Base-by-base conservation (phyloP, 2,329 filamentous ascomycete genomes). In the Aspergillus fijiensis region DNA sequence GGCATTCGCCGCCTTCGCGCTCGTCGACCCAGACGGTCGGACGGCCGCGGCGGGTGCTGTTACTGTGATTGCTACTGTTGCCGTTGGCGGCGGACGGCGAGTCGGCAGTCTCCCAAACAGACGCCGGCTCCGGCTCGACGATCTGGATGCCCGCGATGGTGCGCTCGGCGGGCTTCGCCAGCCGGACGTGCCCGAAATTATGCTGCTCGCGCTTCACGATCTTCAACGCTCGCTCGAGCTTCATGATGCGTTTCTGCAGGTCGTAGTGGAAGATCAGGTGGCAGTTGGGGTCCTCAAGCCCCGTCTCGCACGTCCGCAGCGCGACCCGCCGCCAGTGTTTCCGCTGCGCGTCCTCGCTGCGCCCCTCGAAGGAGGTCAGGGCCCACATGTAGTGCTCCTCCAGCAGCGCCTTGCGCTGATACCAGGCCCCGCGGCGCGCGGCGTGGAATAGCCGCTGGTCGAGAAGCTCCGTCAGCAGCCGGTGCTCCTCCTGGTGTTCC, bases 211-310 rank as follows among this genome's bases (percentile, higher is more conserved):
- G 86, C 70, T 91, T 91, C 0, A 92, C 89, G 23, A 97, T 85
- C 62, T 89, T 92, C 6, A 98, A 81, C 39, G 86, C 85, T 71
- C 87, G 94, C 75, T 99, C 95, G 0, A 99, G 84, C 76, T 97
- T 98, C 53, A 86, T 84, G n/a, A 97, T 85, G 1, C 95, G 89
- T 74, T 96, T 98, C 74, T 98, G 94, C 6, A 99, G 80, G 69
- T 98, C 94, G 70, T 96, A 92, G 72, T 99, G 94, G 72, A 91
- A 94, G 60, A 96, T 95, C 25, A 96, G 77, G 75, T 99, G 95
- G 60, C 94, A 96, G 59, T 95, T 85, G 29, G 87, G 87, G 69
- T 99, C 95, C 72, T 96, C 89, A 0, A 99, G 82, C 0, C 91
- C 95, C 47, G 85, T 81, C 74, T 96, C 93, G 70, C 95, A 98